Conservation (phyloP, 2,329 filamentous ascomycete species). For the Epicoccum nigrum region DNA sequence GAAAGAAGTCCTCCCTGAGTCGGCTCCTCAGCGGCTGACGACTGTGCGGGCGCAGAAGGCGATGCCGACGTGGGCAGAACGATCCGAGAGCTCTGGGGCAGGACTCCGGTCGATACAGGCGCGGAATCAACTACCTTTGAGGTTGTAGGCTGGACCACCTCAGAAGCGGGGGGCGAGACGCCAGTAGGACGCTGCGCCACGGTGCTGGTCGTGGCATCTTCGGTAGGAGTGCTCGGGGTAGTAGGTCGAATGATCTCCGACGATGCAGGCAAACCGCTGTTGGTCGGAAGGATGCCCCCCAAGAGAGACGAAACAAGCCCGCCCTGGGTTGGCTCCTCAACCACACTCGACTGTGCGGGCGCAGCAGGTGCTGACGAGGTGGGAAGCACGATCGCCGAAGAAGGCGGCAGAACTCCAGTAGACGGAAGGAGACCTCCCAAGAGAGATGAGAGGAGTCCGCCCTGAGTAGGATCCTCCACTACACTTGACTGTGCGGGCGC, state of each 20-base stretch:
- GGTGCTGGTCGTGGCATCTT: constrained; percentile 2
- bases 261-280: constrained; percentile 1
- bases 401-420: constrained; percentile 11
- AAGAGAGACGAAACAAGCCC: no score
- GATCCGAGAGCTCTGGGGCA: constrained; percentile 3
- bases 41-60: constrained; percentile 24
- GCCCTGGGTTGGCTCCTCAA: no score
- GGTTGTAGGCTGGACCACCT: constrained; percentile 21
- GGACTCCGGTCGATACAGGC: constrained; percentile 2
- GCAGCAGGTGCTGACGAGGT: neutral
- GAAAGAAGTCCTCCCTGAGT: constrained; percentile 11
- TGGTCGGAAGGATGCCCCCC: no score
- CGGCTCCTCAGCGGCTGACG: constrained; percentile 5
- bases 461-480: no score
- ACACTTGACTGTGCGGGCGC: no score
- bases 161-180: constrained; percentile 14
- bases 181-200: constrained; percentile 20
- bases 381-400: constrained; percentile 3
- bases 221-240: constrained; percentile 5
- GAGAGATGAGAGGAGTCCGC: no score
- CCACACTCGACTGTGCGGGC: no score
- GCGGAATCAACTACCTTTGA: constrained; percentile 10
- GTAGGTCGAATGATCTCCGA: constrained; percentile 3
- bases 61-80: constrained; percentile 6
- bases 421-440: no score